Percentiles rank a stretch among this genome's conserved stretches.
These are phyloP conservation scores for Smittium culicis DNA, from an alignment of 371 early-diverging fungal genomes.

Conservation along the genomic window DNA sequence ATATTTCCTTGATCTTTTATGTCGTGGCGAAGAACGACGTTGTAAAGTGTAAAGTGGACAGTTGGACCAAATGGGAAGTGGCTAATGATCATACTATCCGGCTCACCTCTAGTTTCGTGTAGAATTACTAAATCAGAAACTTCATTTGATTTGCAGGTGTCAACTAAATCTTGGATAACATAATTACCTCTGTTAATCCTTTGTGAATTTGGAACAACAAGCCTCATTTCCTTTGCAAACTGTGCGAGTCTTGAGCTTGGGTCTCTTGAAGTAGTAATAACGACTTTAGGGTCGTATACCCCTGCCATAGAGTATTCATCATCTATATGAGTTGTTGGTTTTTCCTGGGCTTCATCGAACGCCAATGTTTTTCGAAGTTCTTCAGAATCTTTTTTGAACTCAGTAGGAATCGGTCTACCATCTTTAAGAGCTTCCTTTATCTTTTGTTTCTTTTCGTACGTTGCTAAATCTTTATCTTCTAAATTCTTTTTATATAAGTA, in stretches of 20 bases:
- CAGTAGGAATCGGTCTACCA: conserved; percentile 71
- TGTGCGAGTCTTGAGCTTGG: conserved; percentile 86
- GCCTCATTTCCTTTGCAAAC: conserved; percentile 96
- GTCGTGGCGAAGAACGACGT: conserved; percentile 94
- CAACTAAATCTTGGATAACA: conserved; percentile 88
- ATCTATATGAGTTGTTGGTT: conserved; percentile 69
- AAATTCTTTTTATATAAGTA: conserved; percentile 90
- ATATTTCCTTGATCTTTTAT: conserved; percentile 90
- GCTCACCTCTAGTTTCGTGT: conserved; percentile 96
- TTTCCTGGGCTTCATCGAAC: conserved; percentile 78
- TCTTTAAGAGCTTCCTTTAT: conserved; percentile 84
- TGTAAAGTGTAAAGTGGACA: conserved; percentile 91
- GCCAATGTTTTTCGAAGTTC: conserved; percentile 57
- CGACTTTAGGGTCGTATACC: conserved; percentile 82
- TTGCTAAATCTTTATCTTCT: conserved; percentile 76
- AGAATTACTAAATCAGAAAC: conserved; percentile 93
- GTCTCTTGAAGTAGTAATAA: conserved; percentile 96
- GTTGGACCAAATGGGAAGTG: conserved; percentile 99
- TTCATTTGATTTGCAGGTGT: conserved; percentile 85
- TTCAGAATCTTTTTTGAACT: conserved; percentile 65
- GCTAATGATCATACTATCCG: conserved; percentile 89
- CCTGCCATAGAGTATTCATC: conserved; percentile 95
- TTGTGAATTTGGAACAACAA: conserved; percentile 93
- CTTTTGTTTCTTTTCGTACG: conserved; percentile 81
- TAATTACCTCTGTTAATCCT: conserved; percentile 96